These are phyloP conservation scores for Populus simonii DNA, from an alignment of 345 rosid genomes.

Conservation along the genomic window DNA sequence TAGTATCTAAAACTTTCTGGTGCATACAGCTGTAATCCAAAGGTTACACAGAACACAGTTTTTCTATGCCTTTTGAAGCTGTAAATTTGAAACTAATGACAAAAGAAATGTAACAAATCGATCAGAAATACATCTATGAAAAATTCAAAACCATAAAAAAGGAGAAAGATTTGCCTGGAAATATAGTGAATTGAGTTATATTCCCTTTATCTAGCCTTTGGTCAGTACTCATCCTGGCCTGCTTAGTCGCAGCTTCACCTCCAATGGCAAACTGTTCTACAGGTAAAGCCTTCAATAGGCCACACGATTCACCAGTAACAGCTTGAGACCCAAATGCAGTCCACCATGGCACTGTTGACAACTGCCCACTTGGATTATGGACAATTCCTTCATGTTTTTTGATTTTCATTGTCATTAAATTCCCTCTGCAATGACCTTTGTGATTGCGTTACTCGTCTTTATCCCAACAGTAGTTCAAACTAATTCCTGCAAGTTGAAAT, in stretches of 20 bases:
- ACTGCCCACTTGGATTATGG: conserved; percentile 44
- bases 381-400: conserved; percentile 63
- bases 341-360: conserved; percentile 67
- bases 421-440: conserved; percentile 10
- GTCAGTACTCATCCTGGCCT: conserved; percentile 23
- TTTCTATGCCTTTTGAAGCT: not conserved
- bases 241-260: conserved; percentile 37
- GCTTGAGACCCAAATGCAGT: conserved; percentile 52
- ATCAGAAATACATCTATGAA: not conserved
- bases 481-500: conserved; percentile 31
- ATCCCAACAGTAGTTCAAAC: conserved; percentile 13
- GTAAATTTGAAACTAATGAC: not conserved
- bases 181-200: conserved; percentile 50
- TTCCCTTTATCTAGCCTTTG: conserved; percentile 41
- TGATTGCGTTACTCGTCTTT: not conserved
- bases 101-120: not conserved
- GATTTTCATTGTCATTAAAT: conserved; percentile 71
- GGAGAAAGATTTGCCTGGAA: conserved; percentile 46
- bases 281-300: conserved; percentile 43
- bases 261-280: conserved; percentile 34
- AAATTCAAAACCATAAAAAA: not conserved
- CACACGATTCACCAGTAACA: conserved; percentile 41
- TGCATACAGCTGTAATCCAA: not conserved
- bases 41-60: not conserved
- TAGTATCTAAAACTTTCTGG: not conserved